Evolutionary conservation across 192 early-diverging fungal genomes (phyloP).

Genomic region (Geranomyces michiganensis): DNA sequence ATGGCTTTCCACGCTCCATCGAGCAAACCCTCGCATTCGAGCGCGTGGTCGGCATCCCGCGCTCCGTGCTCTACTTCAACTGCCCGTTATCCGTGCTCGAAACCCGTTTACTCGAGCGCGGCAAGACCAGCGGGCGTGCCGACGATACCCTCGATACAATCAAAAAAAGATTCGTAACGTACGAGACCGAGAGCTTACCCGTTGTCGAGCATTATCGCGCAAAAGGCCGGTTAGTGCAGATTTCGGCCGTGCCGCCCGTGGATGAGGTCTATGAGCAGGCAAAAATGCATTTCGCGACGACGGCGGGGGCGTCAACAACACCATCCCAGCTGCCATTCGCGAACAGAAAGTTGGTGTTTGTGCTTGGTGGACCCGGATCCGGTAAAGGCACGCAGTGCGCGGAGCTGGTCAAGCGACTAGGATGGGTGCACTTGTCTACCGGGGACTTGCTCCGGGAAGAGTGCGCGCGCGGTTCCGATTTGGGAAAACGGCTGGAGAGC

Average conservation of each 20-base stretch:
- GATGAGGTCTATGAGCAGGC: constrained; percentile 46
- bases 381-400: constrained; percentile 64
- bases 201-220: constrained; percentile 51
- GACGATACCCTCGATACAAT: constrained; percentile 64
- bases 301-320: neutral
- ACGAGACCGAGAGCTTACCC: constrained; percentile 50
- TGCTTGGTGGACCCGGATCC: constrained; percentile 54
- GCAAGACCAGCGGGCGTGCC: constrained; percentile 54
- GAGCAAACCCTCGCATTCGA: constrained; percentile 60
- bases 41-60: constrained; percentile 22
- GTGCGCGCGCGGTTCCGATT: constrained; percentile 41
- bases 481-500: constrained; percentile 47
- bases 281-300: constrained; percentile 23
- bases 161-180: constrained; percentile 52
- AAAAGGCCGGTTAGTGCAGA: constrained; percentile 18
- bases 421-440: constrained; percentile 57
- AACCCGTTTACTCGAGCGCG: constrained; percentile 52
- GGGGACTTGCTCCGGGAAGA: constrained; percentile 67
- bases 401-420: constrained; percentile 45
- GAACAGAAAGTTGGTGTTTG: constrained; percentile 49
- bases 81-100: constrained; percentile 59
- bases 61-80: constrained; percentile 40
- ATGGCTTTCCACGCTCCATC: constrained; percentile 58
- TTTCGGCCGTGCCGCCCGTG: constrained; percentile 42
- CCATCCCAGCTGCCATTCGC: constrained; percentile 34